Evolutionary conservation across 306 rosid species (phyloP).

Genomic region (Cicer yamashitae): DNA sequence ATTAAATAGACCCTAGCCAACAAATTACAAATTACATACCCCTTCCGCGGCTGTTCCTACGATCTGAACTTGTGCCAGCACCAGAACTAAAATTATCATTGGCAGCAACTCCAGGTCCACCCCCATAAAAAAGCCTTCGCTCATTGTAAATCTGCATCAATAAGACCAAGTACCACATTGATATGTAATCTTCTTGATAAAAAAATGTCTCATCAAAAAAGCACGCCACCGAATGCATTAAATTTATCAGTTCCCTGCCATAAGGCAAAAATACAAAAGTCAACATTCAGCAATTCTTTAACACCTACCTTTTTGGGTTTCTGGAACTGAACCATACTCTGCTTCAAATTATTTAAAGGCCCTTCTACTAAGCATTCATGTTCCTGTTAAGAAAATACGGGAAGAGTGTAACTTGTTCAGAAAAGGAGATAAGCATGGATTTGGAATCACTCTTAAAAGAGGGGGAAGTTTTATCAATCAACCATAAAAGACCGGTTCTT

Average conservation of each 20-base stretch:
- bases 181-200: conserved; percentile 35
- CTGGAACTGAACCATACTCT: conserved; percentile 99
- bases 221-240: not conserved
- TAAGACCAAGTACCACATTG: conserved; percentile 32
- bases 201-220: not conserved
- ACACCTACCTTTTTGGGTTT: conserved; percentile 91
- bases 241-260: not conserved
- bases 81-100: conserved; percentile 73
- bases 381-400: conserved; percentile 58
- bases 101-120: conserved; percentile 87
- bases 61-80: conserved; percentile 63
- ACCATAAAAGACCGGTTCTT: not conserved
- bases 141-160: conserved; percentile 84
- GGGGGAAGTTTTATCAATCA: not conserved
- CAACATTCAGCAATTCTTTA: conserved; percentile 19
- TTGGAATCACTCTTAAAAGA: conserved; percentile 17
- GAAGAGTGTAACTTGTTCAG: conserved; percentile 25
- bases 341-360: conserved; percentile 93
- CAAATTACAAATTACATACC: conserved; percentile 60
- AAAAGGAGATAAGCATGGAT: not conserved
- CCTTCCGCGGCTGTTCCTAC: conserved; percentile 87
- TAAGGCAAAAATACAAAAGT: conserved; percentile 29
- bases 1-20: not conserved
- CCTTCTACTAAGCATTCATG: conserved; percentile 99
- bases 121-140: conserved; percentile 87